A percentile compares a stretch with the other conserved stretches of the same genome.
These are phyloP conservation scores for Pseudonitzschia pungens DNA, from an alignment of 108 stramenopile genomes.

Conservation along the genomic window DNA sequence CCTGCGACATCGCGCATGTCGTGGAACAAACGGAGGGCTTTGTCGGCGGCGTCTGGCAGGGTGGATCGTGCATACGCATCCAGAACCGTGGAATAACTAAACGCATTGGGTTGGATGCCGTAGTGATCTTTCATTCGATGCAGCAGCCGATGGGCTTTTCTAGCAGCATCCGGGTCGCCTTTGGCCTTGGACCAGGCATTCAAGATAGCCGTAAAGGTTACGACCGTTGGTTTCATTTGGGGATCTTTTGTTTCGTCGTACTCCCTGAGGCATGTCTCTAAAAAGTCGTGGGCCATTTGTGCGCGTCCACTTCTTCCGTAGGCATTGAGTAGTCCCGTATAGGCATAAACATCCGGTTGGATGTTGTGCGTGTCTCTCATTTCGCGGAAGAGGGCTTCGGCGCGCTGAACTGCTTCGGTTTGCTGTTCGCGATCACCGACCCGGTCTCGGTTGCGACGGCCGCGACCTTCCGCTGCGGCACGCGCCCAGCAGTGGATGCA, in stretches of 20 bases:
- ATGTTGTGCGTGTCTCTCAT: conserved; percentile 18
- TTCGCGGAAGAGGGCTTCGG: conserved; percentile 38
- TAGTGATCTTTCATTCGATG: conserved; percentile 47
- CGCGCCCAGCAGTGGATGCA: conserved; percentile 46
- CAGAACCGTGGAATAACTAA: conserved; percentile 61
- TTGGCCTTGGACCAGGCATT: conserved; percentile 44
- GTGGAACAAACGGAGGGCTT: conserved; percentile 12
- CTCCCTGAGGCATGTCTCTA: conserved; percentile 11
- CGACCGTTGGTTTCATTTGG: conserved; percentile 19
- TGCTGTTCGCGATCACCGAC: background rate
- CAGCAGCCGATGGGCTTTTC: conserved; percentile 31
- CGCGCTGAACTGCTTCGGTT: conserved; percentile 22
- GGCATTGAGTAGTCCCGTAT: conserved; percentile 38
- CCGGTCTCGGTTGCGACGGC: conserved; percentile 1
- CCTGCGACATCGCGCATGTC: conserved; percentile 4
- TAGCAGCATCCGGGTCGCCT: conserved; percentile 7
- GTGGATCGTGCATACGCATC: conserved; percentile 54
- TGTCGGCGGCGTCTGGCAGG: conserved; percentile 22
- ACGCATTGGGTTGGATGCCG: conserved; percentile 49
- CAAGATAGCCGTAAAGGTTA: conserved; percentile 60
- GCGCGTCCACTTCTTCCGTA: conserved; percentile 19
- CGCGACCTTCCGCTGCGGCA: conserved; percentile 4
- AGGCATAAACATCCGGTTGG: conserved; percentile 55
- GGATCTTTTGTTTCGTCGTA: conserved; percentile 6
- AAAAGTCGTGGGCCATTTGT: conserved; percentile 17